Base-by-base conservation (phyloP, 2,329 filamentous ascomycete genomes). In the Arthrobotrys sphaeroides region DNA sequence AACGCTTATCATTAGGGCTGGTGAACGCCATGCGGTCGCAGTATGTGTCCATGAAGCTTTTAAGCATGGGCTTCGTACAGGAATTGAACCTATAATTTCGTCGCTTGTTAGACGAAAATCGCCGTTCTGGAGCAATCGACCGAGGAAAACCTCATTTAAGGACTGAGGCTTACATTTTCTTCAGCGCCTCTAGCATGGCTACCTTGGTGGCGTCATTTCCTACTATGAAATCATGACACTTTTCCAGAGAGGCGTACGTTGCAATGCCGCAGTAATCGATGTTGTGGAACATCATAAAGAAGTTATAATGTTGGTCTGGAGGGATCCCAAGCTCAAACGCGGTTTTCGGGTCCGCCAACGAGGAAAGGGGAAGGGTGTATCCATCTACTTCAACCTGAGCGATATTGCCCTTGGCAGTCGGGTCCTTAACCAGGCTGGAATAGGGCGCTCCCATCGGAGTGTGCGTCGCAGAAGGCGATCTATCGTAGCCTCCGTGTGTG, bases 131-230 rank as follows among this genome's bases (percentile, higher is more conserved):
- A 9, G 13, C 28, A 16, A 12, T 26, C n/a, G 7, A 20, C 1
- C n/a, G 5, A 9, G 7, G 13, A 33, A 36, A 20, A 42, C 20
- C 7, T 10, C 2, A 40, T 26, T 18, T 10, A 10, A 7, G n/a
- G 16, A 31, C 20, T 31, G n/a, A 2, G 13, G 62, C 61, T 12
- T 55, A 93, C 78, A 88, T 86, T 80, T 90, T 90, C 82, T 93
- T 92, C 74, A 96, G 82, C 3, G 90, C 86, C 81, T 94, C 92
- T 6, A 92, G 85, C 78, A 95, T 83, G 5, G 91, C 92, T 1
- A 89, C 82, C 83, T 95, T 95, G 40, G 88, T 91, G 55, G 93
- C 84, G 82, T 91, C 87, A 77, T 88, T 90, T 16, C 89, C 90
- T 57, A 89, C 83, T n/a, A 96, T 42, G 42, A 66, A 66, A 33